These are phyloP conservation scores for Boletus patriciae DNA, from an alignment of 768 basidiomycete species.

Conservation along the genomic window DNA sequence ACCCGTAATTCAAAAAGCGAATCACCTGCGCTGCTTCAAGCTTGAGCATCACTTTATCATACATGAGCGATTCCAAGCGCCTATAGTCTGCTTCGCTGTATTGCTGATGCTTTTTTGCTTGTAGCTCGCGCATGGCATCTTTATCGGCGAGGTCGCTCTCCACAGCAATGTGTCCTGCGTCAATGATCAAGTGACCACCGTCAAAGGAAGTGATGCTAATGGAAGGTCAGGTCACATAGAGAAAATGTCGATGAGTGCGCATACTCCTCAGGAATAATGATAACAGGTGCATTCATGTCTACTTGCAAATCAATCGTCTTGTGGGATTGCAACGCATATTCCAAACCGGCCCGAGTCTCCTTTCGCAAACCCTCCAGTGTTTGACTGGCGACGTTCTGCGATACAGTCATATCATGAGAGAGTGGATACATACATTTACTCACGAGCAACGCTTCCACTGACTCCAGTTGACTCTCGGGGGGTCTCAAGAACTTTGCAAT, in stretches of 20 bases:
- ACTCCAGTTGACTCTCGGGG: slow-evolving; percentile 91
- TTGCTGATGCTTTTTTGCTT: slow-evolving; percentile 78
- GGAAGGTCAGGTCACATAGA: slow-evolving; percentile 7
- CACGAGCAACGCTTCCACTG: slow-evolving; percentile 89
- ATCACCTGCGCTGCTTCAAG: slow-evolving; percentile 87
- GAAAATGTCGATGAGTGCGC: slow-evolving; percentile 20
- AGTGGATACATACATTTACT: slow-evolving; percentile 24
- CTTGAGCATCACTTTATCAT: slow-evolving; percentile 82
- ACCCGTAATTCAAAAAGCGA: neutral
- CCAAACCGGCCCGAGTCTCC: slow-evolving; percentile 91
- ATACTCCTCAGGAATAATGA: slow-evolving; percentile 94
- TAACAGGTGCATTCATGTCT: slow-evolving; percentile 95
- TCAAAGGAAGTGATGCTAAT: slow-evolving; percentile 69
- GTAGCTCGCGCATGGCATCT: slow-evolving; percentile 70
- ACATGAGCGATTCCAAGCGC: slow-evolving; percentile 89
- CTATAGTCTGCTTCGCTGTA: slow-evolving; percentile 87
- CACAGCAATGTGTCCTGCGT: slow-evolving; percentile 95
- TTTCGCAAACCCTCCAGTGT: slow-evolving; percentile 92
- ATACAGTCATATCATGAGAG: neutral
- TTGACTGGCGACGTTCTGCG: slow-evolving; percentile 84
- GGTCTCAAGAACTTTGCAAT: slow-evolving; percentile 91
- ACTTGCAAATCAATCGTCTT: slow-evolving; percentile 96
- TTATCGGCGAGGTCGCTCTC: slow-evolving; percentile 89
- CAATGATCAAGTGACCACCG: slow-evolving; percentile 86
- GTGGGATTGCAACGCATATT: slow-evolving; percentile 89